Conservation (phyloP, 192 early-diverging fungal species). For the Backusella parvicylindrica region DNA sequence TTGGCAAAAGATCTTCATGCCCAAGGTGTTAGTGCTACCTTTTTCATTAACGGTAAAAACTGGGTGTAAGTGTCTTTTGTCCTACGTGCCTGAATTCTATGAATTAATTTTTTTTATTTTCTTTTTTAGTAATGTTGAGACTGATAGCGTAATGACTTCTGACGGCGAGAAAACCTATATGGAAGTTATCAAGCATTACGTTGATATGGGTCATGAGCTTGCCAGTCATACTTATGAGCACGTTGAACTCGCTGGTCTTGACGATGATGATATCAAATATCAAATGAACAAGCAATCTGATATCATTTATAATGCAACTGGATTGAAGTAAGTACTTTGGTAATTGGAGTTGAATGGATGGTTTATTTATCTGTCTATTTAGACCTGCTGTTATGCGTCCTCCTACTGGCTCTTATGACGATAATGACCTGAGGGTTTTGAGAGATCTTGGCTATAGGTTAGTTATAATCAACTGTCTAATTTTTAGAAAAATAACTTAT, state of each 20-base stretch:
- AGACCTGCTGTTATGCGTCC: conserved; percentile 42
- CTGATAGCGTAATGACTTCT: conserved; percentile 10
- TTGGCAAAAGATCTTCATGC: conserved; percentile 19
- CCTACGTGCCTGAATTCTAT: background rate
- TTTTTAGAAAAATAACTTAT: background rate
- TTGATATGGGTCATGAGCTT: conserved; percentile 23
- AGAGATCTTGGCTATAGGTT: conserved; percentile 36
- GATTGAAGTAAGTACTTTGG: background rate
- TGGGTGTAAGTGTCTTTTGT: conserved; percentile 30
- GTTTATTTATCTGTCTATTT: background rate
- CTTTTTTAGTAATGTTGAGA: conserved; percentile 4
- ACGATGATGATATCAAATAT: conserved; percentile 6
- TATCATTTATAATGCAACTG: conserved; percentile 20
- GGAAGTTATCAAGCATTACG: conserved; percentile 13
- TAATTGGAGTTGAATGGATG: no score
- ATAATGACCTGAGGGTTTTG: conserved; percentile 19
- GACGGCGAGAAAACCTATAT: conserved; percentile 16
- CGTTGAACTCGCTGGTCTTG: conserved; percentile 7
- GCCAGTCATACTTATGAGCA: conserved; percentile 30
- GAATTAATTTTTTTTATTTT: background rate
- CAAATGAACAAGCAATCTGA: conserved; percentile 17
- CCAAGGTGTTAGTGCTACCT: conserved; percentile 44
- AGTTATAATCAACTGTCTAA: background rate
- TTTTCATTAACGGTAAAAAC: conserved; percentile 67
- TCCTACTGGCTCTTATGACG: conserved; percentile 43